These are phyloP conservation scores for Debaryomyces psychrophilus DNA, from an alignment of 1,139 yeast genomes.

Conservation along the genomic window DNA sequence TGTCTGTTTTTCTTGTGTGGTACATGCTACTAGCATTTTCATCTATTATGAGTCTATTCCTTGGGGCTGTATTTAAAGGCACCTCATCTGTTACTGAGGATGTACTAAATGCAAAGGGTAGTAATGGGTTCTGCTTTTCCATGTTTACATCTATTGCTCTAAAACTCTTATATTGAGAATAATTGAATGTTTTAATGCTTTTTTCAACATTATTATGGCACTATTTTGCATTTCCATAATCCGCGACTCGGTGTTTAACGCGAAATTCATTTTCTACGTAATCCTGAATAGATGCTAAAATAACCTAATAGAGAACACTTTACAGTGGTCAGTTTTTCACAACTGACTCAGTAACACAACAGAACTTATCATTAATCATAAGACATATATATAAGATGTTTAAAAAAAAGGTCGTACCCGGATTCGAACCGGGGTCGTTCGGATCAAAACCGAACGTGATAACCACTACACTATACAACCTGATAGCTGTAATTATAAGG, in stretches of 20 bases:
- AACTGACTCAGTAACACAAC: background rate
- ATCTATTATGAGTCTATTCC: conserved; percentile 37
- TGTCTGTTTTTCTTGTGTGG: conserved; percentile 32
- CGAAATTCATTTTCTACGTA: background rate
- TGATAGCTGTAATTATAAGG: background rate
- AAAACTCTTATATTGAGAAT: background rate
- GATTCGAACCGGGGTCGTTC: conserved; percentile 93
- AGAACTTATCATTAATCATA: background rate
- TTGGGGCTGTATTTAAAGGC: conserved; percentile 39
- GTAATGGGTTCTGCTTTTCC: conserved; percentile 44
- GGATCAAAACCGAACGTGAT: conserved; percentile 63
- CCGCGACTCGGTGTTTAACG: conserved; percentile 1
- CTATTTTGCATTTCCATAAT: conserved; percentile 1
- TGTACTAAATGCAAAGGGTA: conserved; percentile 49
- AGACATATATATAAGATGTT: background rate
- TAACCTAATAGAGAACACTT: background rate
- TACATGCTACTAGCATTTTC: conserved; percentile 44
- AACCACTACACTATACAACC: conserved; percentile 57
- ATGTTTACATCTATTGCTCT: conserved; percentile 17
- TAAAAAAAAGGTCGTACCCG: conserved; percentile 78
- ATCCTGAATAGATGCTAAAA: background rate
- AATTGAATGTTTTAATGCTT: background rate
- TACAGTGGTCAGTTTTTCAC: too few relatives aligned
- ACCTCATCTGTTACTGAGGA: conserved; percentile 29
- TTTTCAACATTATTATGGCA: background rate